These are phyloP conservation scores for Alternaria triticina DNA, from an alignment of 2,329 filamentous ascomycete species.

Conservation along the genomic window DNA sequence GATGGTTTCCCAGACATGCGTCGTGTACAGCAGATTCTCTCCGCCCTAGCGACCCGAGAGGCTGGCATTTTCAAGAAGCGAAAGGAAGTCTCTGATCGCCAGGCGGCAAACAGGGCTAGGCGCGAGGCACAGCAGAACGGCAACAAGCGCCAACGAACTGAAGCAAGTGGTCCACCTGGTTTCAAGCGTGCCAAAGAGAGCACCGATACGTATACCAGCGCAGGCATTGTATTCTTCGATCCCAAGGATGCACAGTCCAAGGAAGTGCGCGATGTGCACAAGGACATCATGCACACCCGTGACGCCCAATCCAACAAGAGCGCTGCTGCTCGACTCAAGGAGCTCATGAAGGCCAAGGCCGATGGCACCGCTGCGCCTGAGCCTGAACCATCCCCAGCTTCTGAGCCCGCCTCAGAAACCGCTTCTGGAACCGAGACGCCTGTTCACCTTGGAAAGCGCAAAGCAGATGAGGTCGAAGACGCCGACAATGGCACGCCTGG, in stretches of 20 bases:
- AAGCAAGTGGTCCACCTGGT: constrained; percentile 35
- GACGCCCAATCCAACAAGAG: constrained; percentile 84
- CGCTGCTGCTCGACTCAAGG: constrained; percentile 82
- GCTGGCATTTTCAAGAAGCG: constrained; percentile 90
- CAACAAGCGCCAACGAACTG: constrained; percentile 38
- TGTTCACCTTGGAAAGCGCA: constrained; percentile 74
- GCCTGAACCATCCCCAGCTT: constrained; percentile 22
- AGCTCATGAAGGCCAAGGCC: constrained; percentile 66
- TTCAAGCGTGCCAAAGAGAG: constrained; percentile 45
- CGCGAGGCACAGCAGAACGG: constrained; percentile 54
- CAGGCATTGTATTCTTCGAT: constrained; percentile 45
- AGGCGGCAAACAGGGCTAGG: constrained; percentile 72
- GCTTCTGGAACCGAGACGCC: constrained; percentile 47
- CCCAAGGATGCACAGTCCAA: constrained; percentile 47
- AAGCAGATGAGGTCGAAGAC: constrained; percentile 72
- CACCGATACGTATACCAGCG: constrained; percentile 43
- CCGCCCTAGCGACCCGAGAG: constrained; percentile 89
- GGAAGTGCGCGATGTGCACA: constrained; percentile 66
- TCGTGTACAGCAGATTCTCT: constrained; percentile 84
- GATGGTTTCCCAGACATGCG: constrained; percentile 90
- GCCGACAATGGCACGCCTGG: constrained; percentile 66
- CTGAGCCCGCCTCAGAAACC: constrained; percentile 21
- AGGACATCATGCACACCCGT: constrained; percentile 86
- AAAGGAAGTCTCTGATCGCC: constrained; percentile 83
- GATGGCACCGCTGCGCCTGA: constrained; percentile 35